phyloP scores from a whole-genome alignment of 1,139 yeast genomes.

The Yamadazyma diddensiae region DNA sequence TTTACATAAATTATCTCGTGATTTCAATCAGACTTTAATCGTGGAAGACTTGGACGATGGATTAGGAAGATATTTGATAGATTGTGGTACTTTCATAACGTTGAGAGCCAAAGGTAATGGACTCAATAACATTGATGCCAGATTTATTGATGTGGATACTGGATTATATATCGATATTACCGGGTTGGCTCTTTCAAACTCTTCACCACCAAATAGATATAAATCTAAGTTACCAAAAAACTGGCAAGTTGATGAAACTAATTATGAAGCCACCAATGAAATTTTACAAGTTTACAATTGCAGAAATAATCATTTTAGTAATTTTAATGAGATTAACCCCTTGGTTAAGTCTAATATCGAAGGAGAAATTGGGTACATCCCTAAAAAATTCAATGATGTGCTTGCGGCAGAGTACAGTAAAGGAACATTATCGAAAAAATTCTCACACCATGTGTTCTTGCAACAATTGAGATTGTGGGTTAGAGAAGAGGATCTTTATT shows the following conservation, averaged over 20 bases:
- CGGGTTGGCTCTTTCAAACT: constrained; percentile 23
- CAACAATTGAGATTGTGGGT: constrained; percentile 34
- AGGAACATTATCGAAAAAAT: constrained; percentile 24
- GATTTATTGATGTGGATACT: constrained; percentile 32
- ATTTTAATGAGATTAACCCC: constrained; percentile 24
- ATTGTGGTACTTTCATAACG: constrained; percentile 26
- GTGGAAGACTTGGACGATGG: constrained; percentile 34
- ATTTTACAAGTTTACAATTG: constrained; percentile 32
- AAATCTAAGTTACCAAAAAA: constrained; percentile 8
- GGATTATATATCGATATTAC: constrained; percentile 34
- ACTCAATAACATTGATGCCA: constrained; percentile 30
- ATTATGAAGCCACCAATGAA: constrained; percentile 15
- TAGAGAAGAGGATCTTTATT: constrained; percentile 19
- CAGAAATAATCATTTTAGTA: constrained; percentile 26
- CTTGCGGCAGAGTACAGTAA: constrained; percentile 29
- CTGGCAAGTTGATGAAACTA: constrained; percentile 14
- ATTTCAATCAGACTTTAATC: constrained; percentile 37
- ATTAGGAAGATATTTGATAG: constrained; percentile 32
- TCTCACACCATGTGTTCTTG: constrained; percentile 24
- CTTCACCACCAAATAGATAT: constrained; percentile 24
- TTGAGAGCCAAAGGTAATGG: constrained; percentile 25
- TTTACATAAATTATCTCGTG: constrained; percentile 25
- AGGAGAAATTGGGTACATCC: constrained; percentile 41
- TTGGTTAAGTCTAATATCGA: constrained; percentile 26
- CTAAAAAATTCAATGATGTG: constrained; percentile 26